phyloP scores from a whole-genome alignment of 495 filamentous ascomycete genomes.

The Niebla homalea region DNA sequence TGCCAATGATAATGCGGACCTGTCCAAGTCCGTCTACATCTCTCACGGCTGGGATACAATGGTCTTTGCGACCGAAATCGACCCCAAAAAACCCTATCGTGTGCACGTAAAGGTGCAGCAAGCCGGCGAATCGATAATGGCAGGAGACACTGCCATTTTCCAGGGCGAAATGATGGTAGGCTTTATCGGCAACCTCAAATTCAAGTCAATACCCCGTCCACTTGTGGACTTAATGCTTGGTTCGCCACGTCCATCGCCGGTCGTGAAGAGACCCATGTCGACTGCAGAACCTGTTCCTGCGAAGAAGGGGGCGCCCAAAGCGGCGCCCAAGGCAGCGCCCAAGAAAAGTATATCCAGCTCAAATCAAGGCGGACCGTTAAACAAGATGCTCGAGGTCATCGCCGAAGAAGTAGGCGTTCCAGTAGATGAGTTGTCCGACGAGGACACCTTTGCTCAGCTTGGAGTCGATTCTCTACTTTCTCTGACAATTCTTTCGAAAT shows the following conservation, averaged over 20 bases:
- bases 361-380: no score
- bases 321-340: neutral
- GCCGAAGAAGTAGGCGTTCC: neutral
- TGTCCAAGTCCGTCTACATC: slow-evolving; percentile 43
- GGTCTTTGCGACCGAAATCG: slow-evolving; percentile 38
- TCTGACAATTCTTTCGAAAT: neutral
- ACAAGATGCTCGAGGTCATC: neutral
- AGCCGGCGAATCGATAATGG: slow-evolving; percentile 5
- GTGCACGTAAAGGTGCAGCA: slow-evolving; percentile 45
- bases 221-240: slow-evolving; percentile 12
- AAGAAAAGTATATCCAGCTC: neutral
- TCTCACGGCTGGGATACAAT: slow-evolving; percentile 52
- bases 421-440: neutral
- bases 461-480: slow-evolving; percentile 2
- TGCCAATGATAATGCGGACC: slow-evolving; percentile 46
- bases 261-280: neutral
- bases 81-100: slow-evolving; percentile 39
- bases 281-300: neutral
- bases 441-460: slow-evolving; percentile 1
- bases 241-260: slow-evolving; percentile 1
- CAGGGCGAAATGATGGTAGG: slow-evolving; percentile 3
- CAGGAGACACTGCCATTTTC: slow-evolving; percentile 13
- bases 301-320: neutral
- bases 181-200: neutral
- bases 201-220: neutral